Evolutionary conservation across 352 stramenopile genomes (phyloP).

Genomic region (Peronospora belbahrii): DNA sequence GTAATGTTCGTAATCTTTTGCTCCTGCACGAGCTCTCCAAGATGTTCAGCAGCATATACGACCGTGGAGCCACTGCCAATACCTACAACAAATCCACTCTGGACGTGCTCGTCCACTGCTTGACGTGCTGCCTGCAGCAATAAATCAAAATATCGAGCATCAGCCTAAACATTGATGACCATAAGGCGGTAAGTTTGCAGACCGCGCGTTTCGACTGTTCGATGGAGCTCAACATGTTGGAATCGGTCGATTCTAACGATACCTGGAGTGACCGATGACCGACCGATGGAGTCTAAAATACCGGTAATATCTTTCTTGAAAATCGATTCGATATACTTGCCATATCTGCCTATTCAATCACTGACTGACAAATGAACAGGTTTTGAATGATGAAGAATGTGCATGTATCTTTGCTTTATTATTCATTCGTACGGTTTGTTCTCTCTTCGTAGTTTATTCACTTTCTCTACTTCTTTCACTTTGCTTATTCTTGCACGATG

Average conservation of each 20-base stretch:
- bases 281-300: no score
- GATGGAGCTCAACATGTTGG: conserved; percentile 42
- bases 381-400: no score
- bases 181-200: background rate
- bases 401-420: no score
- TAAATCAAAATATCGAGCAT: background rate
- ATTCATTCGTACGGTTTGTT: background rate
- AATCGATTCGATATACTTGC: no score
- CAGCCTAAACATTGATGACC: background rate
- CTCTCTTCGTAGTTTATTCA: background rate
- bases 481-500: background rate
- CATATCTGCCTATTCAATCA: conserved; percentile 42
- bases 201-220: conserved; percentile 74
- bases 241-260: background rate
- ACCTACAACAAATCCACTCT: conserved; percentile 93
- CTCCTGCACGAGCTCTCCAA: conserved; percentile 90
- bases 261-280: no score
- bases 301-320: no score
- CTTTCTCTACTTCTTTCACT: conserved; percentile 1
- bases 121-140: conserved; percentile 57
- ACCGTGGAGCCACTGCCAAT: conserved; percentile 97
- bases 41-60: conserved; percentile 94
- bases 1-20: conserved; percentile 89
- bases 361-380: conserved; percentile 63
- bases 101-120: conserved; percentile 90